Evolutionary conservation across 2,329 filamentous ascomycete species (phyloP), one percentile per base, ranked within the genome.

Genomic region (Calonectria crousiana): DNA sequence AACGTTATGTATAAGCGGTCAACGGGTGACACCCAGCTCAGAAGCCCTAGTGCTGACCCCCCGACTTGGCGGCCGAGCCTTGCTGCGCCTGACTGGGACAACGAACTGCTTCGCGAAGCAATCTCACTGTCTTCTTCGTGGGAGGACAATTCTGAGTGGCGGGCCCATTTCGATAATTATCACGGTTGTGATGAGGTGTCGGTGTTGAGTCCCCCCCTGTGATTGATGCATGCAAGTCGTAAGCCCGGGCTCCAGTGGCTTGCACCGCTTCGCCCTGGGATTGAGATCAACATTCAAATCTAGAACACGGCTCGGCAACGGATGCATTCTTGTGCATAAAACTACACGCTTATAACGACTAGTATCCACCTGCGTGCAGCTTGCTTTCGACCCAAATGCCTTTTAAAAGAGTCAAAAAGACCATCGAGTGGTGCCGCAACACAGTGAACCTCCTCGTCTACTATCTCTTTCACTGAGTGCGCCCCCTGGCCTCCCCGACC

Each of bases 41-140:
- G 36, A 23, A 10, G n/a, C 36, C 47, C 64, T 72, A 72, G 70
- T 32, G 70, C 70, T 72, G 70, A 72, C 70, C 30, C 14, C 14
- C 44, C n/a, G 11, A 44, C 14, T 47, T 51, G 28, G 44, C 20
- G 20, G 34, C 47, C 52, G 41, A 30, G 58, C 49, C 56, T 14
- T 41, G 47, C 30, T 49, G 32, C 53, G 58, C 34, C 32, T 38
- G 51, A 13, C 30, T 44, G 30, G 18, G 41, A n/a, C 9, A 23
- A 23, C 44, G 18, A 47, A 32, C 20, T 26, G 36, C 26, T 20
- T 8, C 34, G 23, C 6, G 26, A 56, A 38, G 68, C 28, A 38
- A 41, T 47, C 36, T 49, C 32, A 28, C 56, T 18, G 44, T 11
- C 8, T 11, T 18, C 2, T 38, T 41, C 41, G 41, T n/a, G 4